Evolutionary conservation across 257 asterid species (phyloP), one percentile per base, ranked within the genome.

Genomic region (Handroanthus guayacan): DNA sequence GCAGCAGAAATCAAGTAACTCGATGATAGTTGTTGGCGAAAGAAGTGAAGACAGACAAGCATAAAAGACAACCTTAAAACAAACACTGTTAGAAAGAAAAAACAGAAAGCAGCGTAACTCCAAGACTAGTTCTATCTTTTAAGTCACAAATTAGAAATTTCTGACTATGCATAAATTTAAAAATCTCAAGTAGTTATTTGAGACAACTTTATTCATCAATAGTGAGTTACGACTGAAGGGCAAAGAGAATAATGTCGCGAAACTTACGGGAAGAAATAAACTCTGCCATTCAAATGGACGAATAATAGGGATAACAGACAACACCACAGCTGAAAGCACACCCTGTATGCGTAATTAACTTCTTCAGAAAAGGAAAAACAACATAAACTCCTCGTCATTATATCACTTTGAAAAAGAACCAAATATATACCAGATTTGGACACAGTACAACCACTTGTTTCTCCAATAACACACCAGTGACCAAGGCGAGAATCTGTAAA

Each of bases 221-320:
- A 56, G 17, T 71, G 66, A 71, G 66, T 75, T 56, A 44, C 12
- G 78, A 70, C 56, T n/a, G 61, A 45, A 79, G 66, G 37, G 67
- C 62, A 67, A 75, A 58, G 69, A 52, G 50, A 54, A 68, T 61
- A 56, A 37, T 48, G 76, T 58, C 50, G 72, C 79, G 72, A 66
- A 84, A 87, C 93, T 82, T 88, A 94, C 99, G 10, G 99, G 97
- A 79, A 94, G 91, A 82, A 92, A 92, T 79, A 94, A 90, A 86
- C 99, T 94, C 83, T 94, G 99, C 99, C 99, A 94, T 78, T 94
- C 95, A 76, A 94, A 94, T 79, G 99, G 99, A 74, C 95, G 96
- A 78, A 94, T 90, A 66, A 94, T 84, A 71, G 99, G 97, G 70
- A 92, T 86, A 78, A 92, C 73, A 75, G 97, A 90, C 85, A 94